Evolutionary conservation across 805 yeast genomes (phyloP).

Genomic region (Candida hungchunana): DNA sequence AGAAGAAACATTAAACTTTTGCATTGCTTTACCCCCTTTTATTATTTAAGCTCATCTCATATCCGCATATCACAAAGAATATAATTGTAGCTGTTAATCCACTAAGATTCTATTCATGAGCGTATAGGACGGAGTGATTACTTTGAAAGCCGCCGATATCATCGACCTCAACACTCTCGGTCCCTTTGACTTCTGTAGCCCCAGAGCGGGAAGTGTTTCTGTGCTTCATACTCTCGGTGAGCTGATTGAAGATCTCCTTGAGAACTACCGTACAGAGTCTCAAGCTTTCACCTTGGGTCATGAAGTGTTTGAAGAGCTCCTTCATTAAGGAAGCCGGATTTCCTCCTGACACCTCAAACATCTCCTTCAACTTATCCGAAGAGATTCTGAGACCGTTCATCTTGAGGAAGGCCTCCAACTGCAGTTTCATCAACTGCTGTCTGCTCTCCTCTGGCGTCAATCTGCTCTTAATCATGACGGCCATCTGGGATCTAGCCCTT

Average conservation of each 20-base stretch:
- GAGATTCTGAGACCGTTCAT: constrained; percentile 46
- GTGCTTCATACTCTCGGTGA: constrained; percentile 6
- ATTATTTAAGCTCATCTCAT: not conserved
- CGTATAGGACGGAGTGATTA: constrained; percentile 3
- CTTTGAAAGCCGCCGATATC: constrained; percentile 14
- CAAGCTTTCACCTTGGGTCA: constrained; percentile 37
- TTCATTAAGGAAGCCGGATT: constrained; percentile 35
- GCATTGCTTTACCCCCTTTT: not conserved
- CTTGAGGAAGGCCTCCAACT: constrained; percentile 40
- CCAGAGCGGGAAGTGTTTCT: constrained; percentile 1
- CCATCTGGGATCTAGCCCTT: constrained; percentile 31
- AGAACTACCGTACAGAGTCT: constrained; percentile 32
- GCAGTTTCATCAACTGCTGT: constrained; percentile 33
- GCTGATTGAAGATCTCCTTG: constrained; percentile 32
- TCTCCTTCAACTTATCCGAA: constrained; percentile 33
- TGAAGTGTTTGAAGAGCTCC: constrained; percentile 39
- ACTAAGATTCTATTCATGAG: not conserved
- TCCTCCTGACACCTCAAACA: constrained; percentile 36
- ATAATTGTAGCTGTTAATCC: too few relatives aligned
- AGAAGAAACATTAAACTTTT: not conserved
- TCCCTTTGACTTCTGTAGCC: too few relatives aligned
- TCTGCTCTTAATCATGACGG: constrained; percentile 38
- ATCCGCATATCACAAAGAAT: not conserved
- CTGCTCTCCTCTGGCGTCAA: constrained; percentile 34
- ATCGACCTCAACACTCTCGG: constrained; percentile 3